Base-by-base conservation (phyloP, 2,329 filamentous ascomycete genomes). In the Thermothelomyces thermophilus region DNA sequence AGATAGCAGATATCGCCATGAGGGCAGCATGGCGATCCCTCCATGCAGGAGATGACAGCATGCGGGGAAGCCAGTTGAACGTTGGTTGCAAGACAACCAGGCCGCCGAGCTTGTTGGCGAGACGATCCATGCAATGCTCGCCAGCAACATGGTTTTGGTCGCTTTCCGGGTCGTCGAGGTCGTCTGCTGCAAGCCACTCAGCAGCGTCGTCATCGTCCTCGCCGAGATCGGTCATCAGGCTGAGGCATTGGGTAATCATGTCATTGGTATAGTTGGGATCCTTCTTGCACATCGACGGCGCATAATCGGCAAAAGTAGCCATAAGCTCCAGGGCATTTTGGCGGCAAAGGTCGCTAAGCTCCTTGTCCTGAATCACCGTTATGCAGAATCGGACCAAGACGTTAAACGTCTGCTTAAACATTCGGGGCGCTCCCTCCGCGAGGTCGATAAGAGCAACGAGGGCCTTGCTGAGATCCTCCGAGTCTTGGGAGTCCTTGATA, bases 1-100 rank as follows among this genome's bases (percentile, higher is more conserved):
- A 97, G 56, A 98, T 98, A 58, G 93, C 93, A 2, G 91, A 97
- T 54, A 98, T 96, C 20, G 93, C 93, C 93, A 98, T 98, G 46
- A 98, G 79, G 41, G 93, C 93, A 28, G 93, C 93, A 68, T 98
- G 93, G 55, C 91, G 83, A 67, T 98, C 93, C 63, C 88, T 83
- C 93, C 93, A 98, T 26, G 89, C 82, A 60, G 87, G 85, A 1
- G 93, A 97, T 47, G 84, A 88, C 83, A 97, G 94, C 93, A 98
- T 98, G 56, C 90, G 81, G 9, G 93, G 93, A 34, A 98, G 82
- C 93, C 93, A 98, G 66, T 86, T 86, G 70, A 97, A 98, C 0
- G 91, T 97, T 1, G 90, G 90, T 26, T 87, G 87, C 17, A 98
- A 75, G 50, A 98, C 86, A n/a, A 87, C 84, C 62, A 87, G 78